Conservation (phyloP, 192 early-diverging fungal genomes). For the Geosiphon pyriformis region DNA sequence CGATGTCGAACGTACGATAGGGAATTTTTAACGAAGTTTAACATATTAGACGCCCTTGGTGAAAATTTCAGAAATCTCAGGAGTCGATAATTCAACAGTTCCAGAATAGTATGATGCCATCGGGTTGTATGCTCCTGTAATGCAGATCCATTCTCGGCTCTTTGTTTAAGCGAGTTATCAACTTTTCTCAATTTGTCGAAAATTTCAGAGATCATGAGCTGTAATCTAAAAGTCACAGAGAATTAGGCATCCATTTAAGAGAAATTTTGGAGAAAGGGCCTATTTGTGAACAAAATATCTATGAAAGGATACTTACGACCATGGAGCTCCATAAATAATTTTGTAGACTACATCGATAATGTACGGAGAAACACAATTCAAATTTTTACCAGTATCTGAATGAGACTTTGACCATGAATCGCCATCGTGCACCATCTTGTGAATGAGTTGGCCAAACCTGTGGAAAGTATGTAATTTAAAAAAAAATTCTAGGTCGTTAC, state of each 20-base stretch:
- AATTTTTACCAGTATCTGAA: slow-evolving; percentile 12
- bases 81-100: slow-evolving; percentile 69
- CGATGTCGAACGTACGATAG: slow-evolving; percentile 59
- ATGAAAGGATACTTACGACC: slow-evolving; percentile 44
- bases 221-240: slow-evolving; percentile 32
- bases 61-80: slow-evolving; percentile 71
- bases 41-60: slow-evolving; percentile 55
- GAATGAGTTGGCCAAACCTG: slow-evolving; percentile 57
- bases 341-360: slow-evolving; percentile 74
- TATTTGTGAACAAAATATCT: not conserved
- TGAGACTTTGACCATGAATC: slow-evolving; percentile 46
- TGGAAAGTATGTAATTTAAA: too few species aligned
- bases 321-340: slow-evolving; percentile 67
- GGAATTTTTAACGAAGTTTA: slow-evolving; percentile 64
- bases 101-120: slow-evolving; percentile 69
- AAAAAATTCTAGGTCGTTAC: too few species aligned
- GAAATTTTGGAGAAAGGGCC: not conserved
- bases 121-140: slow-evolving; percentile 20
- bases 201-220: slow-evolving; percentile 66
- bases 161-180: slow-evolving; percentile 56
- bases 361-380: slow-evolving; percentile 66
- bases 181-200: slow-evolving; percentile 65
- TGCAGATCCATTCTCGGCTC: too few species aligned
- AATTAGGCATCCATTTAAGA: not conserved
- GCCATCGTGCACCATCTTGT: slow-evolving; percentile 70